These are phyloP conservation scores for Cicer arietinum DNA, from an alignment of 306 rosid genomes.

Conservation along the genomic window DNA sequence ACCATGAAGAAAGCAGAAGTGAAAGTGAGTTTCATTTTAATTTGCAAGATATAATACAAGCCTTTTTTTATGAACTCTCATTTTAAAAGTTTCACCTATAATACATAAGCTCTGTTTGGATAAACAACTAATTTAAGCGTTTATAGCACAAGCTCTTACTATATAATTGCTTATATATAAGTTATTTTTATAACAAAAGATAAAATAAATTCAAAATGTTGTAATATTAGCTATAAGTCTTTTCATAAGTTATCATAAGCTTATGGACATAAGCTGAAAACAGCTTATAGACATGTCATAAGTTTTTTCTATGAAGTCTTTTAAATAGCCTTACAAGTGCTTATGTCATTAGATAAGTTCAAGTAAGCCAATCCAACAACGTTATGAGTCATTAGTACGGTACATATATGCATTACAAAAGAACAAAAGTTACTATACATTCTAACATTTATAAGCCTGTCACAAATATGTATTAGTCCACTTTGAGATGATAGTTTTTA, in stretches of 20 bases:
- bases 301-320: no score
- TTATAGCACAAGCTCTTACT: no score
- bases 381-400: not conserved
- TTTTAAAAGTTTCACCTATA: not conserved
- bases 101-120: not conserved
- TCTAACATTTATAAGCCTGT: not conserved
- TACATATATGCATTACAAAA: not conserved
- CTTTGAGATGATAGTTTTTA: constrained; percentile 15
- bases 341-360: no score
- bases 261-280: no score
- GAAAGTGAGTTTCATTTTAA: constrained; percentile 63
- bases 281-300: no score
- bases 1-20: constrained; percentile 96
- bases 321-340: no score
- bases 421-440: not conserved
- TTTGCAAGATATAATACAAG: constrained; percentile 19
- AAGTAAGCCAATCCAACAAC: no score
- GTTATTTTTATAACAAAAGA: no score
- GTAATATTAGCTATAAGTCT: no score
- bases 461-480: not conserved
- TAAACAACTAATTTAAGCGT: not conserved
- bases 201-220: no score
- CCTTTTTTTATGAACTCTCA: not conserved
- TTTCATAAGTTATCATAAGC: no score
- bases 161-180: no score